Conservation (phyloP, 1,284 basidiomycete species). For the Leccinum insigne region DNA sequence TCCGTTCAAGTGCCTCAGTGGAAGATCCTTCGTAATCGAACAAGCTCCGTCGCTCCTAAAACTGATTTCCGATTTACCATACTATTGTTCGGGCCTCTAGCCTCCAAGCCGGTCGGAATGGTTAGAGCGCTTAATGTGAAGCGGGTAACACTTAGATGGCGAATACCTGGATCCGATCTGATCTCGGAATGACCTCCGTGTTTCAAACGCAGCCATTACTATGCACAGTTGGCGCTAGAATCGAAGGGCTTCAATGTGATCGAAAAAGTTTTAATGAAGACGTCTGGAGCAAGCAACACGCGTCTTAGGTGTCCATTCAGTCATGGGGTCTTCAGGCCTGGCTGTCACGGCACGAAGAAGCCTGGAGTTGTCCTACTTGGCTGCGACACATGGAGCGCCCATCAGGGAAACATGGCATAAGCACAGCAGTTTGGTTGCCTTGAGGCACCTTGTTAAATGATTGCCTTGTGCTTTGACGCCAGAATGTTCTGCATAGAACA, state of each 20-base stretch:
- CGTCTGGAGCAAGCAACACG: constrained; percentile 1
- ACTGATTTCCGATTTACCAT: background rate
- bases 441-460: background rate
- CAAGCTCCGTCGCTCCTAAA: background rate
- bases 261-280: constrained; percentile 3
- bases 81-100: background rate
- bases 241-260: background rate
- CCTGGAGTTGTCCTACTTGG: background rate
- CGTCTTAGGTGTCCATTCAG: background rate
- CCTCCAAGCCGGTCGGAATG: background rate
- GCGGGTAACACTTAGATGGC: background rate
- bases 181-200: constrained; percentile 8
- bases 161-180: background rate
- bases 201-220: background rate
- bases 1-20: constrained; percentile 1
- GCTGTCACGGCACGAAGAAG: constrained; percentile 16
- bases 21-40: background rate
- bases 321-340: background rate
- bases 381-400: constrained; percentile 4
- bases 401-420: background rate
- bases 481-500: constrained; percentile 7
- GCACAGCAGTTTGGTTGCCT: background rate
- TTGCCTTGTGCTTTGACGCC: constrained; percentile 5
- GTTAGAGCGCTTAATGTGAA: background rate
- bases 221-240: constrained; percentile 1